These are phyloP conservation scores for Penicillium steckii DNA, from an alignment of 495 filamentous ascomycete genomes.

Conservation along the genomic window DNA sequence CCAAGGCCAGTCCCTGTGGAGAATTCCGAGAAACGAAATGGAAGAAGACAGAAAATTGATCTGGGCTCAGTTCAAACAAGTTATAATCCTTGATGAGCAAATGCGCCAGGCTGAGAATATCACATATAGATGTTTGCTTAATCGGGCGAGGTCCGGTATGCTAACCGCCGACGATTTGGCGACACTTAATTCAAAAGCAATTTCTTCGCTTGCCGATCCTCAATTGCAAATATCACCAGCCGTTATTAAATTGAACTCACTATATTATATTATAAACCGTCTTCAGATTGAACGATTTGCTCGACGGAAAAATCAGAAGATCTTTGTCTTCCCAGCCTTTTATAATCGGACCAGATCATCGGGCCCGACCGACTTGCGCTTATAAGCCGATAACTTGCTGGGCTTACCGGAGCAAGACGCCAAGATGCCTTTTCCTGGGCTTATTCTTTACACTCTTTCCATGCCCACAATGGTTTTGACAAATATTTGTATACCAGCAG, in stretches of 20 bases:
- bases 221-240: background rate
- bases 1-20: background rate
- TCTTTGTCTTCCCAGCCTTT: background rate
- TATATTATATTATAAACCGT: background rate
- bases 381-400: background rate
- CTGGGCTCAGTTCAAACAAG: conserved; percentile 10
- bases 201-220: background rate
- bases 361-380: background rate
- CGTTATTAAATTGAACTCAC: background rate
- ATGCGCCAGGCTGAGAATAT: background rate
- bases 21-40: background rate
- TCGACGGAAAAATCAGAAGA: background rate
- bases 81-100: conserved; percentile 1
- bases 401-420: background rate
- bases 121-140: background rate
- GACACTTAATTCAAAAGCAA: background rate
- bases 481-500: background rate
- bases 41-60: conserved; percentile 1
- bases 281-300: background rate
- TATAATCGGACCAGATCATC: background rate
- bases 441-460: background rate
- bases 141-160: background rate
- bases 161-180: background rate
- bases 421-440: background rate
- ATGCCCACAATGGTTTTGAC: background rate